Base-by-base conservation (phyloP, 441 rosid species). In the Arabidopsis hybrid region DNA sequence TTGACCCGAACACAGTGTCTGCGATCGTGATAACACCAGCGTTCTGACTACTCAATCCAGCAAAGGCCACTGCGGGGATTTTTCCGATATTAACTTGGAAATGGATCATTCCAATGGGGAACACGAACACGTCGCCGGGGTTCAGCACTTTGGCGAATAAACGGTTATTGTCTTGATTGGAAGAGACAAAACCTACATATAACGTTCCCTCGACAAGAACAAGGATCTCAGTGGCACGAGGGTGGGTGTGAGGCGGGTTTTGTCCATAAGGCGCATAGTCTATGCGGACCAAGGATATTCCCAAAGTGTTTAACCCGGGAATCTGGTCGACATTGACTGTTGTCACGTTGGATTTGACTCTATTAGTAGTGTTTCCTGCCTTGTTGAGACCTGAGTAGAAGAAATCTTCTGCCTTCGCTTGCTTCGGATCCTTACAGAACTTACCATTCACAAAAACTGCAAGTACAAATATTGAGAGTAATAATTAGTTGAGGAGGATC, bases 361-460 rank as follows among this genome's bases (percentile, higher is more conserved):
- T 35, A 18, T 84, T 84, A 5, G 56, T 2, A 0, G 82, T 82
- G 73, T 45, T 11, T 61, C 80, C 56, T 0, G 86, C 76, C 1
- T 7, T 26, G 53, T 78, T 70, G 4, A 81, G 71, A 4, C 85
- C 82, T 13, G 80, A 14, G 58, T 5, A 61, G 71, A 43, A 79
- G 75, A 83, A 85, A 26, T 85, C 86, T 0, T 77, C 61, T 1
- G 81, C 81, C 8, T 51, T 71, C 0, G 21, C 80, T 3, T 42
- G 69, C 53, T 35, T 73, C 0, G 81, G 82, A 43, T 83, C 73
- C 64, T 86, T 86, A 65, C 86, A 84, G 35, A 86, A 62, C 18
- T 82, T 77, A 7, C 86, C 88, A 35, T 86, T 83, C 57, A 86
- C 85, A 45, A 84, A 82, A 53, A 74, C 87, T 82, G 75, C 77